Evolutionary conservation across 192 early-diverging fungal species (phyloP).

Genomic region (Haplosporangium gracile): DNA sequence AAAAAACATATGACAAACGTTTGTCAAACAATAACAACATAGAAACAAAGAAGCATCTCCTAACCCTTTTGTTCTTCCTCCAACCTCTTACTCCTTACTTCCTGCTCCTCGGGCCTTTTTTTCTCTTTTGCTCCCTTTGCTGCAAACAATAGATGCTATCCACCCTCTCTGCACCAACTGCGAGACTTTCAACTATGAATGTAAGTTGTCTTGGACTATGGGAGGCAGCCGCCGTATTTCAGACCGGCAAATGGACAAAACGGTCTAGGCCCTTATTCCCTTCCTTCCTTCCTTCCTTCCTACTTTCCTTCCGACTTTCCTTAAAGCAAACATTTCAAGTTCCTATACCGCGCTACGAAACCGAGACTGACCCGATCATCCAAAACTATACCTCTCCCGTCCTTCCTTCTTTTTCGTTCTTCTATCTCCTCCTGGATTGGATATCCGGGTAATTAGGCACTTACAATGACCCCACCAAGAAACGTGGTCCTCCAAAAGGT

Average conservation of each 20-base stretch:
- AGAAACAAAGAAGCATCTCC: not conserved
- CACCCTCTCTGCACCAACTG: constrained; percentile 55
- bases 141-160: constrained; percentile 38
- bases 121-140: not conserved
- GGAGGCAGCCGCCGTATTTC: not conserved
- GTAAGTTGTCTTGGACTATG: constrained; percentile 25
- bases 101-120: not conserved
- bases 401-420: not conserved
- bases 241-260: not conserved
- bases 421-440: not conserved
- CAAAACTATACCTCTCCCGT: not conserved
- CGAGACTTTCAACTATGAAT: constrained; percentile 52
- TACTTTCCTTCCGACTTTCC: not conserved
- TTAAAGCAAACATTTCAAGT: not conserved
- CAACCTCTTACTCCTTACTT: not conserved
- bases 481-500: constrained; percentile 66
- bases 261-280: not conserved
- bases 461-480: constrained; percentile 63
- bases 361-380: not conserved
- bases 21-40: not conserved
- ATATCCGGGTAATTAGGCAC: constrained; percentile 39
- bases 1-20: not conserved
- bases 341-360: not conserved
- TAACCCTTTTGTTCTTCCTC: not conserved
- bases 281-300: not conserved